Evolutionary conservation across 2,329 filamentous ascomycete genomes (phyloP).

Genomic region (Bipolaris zeicola): DNA sequence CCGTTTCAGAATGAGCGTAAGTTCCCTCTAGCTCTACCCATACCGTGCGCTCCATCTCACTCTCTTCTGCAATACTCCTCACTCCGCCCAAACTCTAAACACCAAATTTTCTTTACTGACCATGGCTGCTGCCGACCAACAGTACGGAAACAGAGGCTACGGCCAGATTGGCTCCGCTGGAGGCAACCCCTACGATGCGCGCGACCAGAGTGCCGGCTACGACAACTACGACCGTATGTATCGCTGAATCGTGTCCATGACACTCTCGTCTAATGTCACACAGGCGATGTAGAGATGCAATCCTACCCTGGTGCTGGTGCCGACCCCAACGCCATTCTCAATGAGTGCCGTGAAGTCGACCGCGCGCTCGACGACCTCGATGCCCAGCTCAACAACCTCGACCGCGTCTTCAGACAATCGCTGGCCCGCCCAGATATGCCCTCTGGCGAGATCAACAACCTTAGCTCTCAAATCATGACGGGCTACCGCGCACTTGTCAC

Average conservation of each 20-base stretch:
- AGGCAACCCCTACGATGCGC: conserved; percentile 53
- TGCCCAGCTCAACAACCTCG: conserved; percentile 72
- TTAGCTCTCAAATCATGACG: conserved; percentile 80
- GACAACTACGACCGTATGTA: conserved; percentile 56
- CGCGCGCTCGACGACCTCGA: conserved; percentile 76
- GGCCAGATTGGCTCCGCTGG: conserved; percentile 50
- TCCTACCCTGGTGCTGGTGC: conserved; percentile 54
- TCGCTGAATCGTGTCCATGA: conserved; percentile 36
- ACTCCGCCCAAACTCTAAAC: conserved; percentile 4
- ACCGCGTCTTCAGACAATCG: conserved; percentile 70
- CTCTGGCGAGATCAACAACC: conserved; percentile 71
- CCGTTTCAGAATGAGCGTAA: conserved; percentile 50
- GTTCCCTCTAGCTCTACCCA: conserved; percentile 23
- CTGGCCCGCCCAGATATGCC: conserved; percentile 77
- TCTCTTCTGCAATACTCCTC: conserved; percentile 13
- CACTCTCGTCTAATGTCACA: conserved; percentile 22
- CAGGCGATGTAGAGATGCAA: conserved; percentile 69
- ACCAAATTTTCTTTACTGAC: conserved; percentile 19
- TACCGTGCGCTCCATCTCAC: conserved; percentile 13
- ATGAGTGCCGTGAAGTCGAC: conserved; percentile 83
- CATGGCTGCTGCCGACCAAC: conserved; percentile 32
- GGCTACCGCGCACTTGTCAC: conserved; percentile 79
- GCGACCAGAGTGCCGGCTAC: conserved; percentile 52
- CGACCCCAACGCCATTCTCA: conserved; percentile 77
- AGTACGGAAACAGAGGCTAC: conserved; percentile 51